Base-by-base conservation (phyloP, 306 rosid genomes). In the Coriaria nepalensis region DNA sequence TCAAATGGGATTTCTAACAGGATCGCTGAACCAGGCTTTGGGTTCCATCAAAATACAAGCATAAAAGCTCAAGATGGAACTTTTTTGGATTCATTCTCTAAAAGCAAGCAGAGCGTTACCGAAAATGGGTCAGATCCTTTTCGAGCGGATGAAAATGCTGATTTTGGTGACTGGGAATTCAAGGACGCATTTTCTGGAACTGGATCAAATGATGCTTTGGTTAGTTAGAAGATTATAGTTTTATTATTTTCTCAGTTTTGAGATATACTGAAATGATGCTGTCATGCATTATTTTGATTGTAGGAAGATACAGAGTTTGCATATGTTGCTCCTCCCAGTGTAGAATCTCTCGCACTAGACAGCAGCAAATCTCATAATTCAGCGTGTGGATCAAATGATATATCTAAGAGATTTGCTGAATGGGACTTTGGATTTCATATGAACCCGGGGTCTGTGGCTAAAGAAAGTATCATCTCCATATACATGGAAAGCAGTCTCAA, bases 41-140 rank as follows among this genome's bases (percentile, higher is more conserved):
- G 67, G 41, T 72, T 84, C 69, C 76, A 71, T 69, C 76, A 77
- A 63, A 61, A 63, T 50, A 63, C 73, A 10, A 56, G 46, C 51
- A 62, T 68, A 52, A 60, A 55, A 12, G 36, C 50, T 43, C 73
- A 49, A 47, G 51, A 55, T 58, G 57, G 50, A 36, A 8, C 52
- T 48, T 41, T 66, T 47, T 57, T 47, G 9, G 67, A 57, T 49
- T 56, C 54, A 5, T 49, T 46, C 60, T 45, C 38, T 1, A 54
- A 50, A 52, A 70, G 60, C 56, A 56, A 65, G 59, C 65, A 44
- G 35, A 68, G 47, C 58, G 67, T 47, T 32, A 41, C 29, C 45
- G 55, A 49, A 44, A 64, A 36, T 32, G 66, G 72, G 33, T 43
- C 72, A 43, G 37, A 32, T 15, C 41, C 47, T 15, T 53, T 67